These are phyloP conservation scores for Pythium volutum DNA, from an alignment of 352 stramenopile genomes.

Conservation along the genomic window DNA sequence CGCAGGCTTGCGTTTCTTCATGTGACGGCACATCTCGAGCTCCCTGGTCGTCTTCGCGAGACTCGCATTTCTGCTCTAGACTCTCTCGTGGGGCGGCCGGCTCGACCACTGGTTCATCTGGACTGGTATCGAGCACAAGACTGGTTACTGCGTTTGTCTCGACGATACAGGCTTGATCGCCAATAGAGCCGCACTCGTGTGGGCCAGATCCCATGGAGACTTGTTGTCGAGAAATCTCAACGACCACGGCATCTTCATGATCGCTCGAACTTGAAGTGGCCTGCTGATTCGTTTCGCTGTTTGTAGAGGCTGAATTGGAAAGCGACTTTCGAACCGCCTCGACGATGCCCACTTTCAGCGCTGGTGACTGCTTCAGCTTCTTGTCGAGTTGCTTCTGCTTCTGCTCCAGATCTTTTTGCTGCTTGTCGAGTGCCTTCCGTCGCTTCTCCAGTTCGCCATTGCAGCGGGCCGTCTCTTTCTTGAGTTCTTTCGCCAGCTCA, in stretches of 20 bases:
- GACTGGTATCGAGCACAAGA: not conserved
- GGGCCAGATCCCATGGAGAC: not conserved
- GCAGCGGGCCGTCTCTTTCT: constrained; percentile 4
- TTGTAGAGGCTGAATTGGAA: not conserved
- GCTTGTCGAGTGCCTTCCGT: constrained; percentile 9
- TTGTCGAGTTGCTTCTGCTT: constrained; percentile 21
- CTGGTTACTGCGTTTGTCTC: no score
- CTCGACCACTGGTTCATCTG: not conserved
- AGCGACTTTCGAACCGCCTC: not conserved
- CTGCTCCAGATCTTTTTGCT: constrained; percentile 12
- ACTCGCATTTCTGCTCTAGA: not conserved
- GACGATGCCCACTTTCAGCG: not conserved
- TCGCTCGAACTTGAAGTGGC: not conserved
- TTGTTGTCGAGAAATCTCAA: not conserved
- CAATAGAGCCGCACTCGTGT: no score
- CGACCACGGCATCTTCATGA: not conserved
- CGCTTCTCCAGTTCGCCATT: constrained; percentile 16
- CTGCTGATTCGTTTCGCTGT: not conserved
- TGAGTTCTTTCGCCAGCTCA: constrained; percentile 12
- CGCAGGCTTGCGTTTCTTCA: not conserved
- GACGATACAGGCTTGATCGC: no score
- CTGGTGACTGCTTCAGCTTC: constrained; percentile 10
- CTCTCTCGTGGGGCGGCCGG: not conserved
- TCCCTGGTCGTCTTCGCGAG: not conserved
- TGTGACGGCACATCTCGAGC: not conserved